phyloP scores from a whole-genome alignment of 495 filamentous ascomycete species.

The Lasiosphaeriaceae sp. region DNA sequence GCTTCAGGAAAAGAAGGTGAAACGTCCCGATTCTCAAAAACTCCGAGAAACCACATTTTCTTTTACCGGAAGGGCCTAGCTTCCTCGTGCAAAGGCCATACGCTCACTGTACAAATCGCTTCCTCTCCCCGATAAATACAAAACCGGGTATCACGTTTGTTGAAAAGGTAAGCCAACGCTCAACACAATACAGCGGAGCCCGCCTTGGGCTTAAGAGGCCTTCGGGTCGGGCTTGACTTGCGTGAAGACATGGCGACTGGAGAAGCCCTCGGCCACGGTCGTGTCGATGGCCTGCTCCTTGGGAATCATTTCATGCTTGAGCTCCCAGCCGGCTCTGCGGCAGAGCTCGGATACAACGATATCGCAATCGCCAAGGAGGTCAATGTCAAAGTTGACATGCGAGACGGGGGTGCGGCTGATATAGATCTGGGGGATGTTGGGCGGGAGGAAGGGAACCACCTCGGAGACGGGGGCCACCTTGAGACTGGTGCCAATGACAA shows the following conservation, averaged over 20 bases:
- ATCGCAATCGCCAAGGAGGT: slow-evolving; percentile 91
- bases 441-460: slow-evolving; percentile 74
- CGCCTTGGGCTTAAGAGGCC: neutral
- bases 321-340: slow-evolving; percentile 77
- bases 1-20: too few relatives aligned
- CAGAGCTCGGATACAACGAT: slow-evolving; percentile 87
- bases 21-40: too few relatives aligned
- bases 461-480: slow-evolving; percentile 95
- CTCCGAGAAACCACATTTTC: too few relatives aligned
- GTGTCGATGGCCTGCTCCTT: slow-evolving; percentile 57
- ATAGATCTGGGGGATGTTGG: slow-evolving; percentile 85
- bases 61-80: too few relatives aligned
- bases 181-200: neutral
- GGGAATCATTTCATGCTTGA: slow-evolving; percentile 86
- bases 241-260: slow-evolving; percentile 62
- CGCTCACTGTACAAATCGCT: neutral
- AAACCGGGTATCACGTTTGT: slow-evolving; percentile 13
- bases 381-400: slow-evolving; percentile 93
- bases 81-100: too few relatives aligned
- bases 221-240: slow-evolving; percentile 15
- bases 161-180: neutral
- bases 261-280: slow-evolving; percentile 56
- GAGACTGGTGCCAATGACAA: slow-evolving; percentile 94
- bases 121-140: neutral
- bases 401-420: slow-evolving; percentile 82